Evolutionary conservation across 2,329 filamentous ascomycete genomes (phyloP).

Genomic region (Cyphellophora europaea): DNA sequence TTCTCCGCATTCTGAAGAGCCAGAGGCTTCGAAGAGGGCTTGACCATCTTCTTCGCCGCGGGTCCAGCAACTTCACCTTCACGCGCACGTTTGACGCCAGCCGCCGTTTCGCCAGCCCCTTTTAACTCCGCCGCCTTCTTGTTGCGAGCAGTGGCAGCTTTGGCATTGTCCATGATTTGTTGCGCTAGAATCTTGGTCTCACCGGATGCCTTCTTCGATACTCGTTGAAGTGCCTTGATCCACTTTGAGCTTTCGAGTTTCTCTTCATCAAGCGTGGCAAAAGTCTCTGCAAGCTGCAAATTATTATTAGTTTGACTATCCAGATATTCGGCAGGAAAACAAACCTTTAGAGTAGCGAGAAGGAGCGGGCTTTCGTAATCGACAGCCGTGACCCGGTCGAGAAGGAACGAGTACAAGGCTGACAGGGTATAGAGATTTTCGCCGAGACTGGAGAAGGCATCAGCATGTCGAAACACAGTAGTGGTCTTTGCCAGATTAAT

Average conservation of each 20-base stretch:
- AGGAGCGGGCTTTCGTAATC: constrained; percentile 37
- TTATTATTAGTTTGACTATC: constrained; percentile 18
- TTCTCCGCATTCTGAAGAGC: constrained; percentile 19
- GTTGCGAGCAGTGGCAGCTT: constrained; percentile 24
- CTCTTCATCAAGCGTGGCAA: constrained; percentile 48
- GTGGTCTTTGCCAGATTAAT: not conserved
- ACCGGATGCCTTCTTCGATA: constrained; percentile 51
- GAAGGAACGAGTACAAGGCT: constrained; percentile 38
- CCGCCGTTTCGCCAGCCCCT: constrained; percentile 12
- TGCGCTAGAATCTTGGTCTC: constrained; percentile 46
- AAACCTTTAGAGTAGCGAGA: constrained; percentile 35
- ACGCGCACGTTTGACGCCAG: constrained; percentile 29
- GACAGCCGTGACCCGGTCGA: constrained; percentile 38
- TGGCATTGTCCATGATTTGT: constrained; percentile 42
- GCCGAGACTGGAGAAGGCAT: constrained; percentile 32
- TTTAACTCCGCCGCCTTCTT: constrained; percentile 31
- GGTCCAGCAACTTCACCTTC: constrained; percentile 26
- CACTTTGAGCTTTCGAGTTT: constrained; percentile 52
- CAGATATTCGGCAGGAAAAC: not conserved
- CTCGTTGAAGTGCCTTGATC: constrained; percentile 46
- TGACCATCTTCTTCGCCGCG: constrained; percentile 29
- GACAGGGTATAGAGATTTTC: constrained; percentile 39
- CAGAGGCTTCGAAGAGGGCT: constrained; percentile 22
- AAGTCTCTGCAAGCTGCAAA: constrained; percentile 42
- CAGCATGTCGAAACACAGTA: not conserved